phyloP scores from a whole-genome alignment of 2,329 filamentous ascomycete species.

The Acrodontium crateriforme region DNA sequence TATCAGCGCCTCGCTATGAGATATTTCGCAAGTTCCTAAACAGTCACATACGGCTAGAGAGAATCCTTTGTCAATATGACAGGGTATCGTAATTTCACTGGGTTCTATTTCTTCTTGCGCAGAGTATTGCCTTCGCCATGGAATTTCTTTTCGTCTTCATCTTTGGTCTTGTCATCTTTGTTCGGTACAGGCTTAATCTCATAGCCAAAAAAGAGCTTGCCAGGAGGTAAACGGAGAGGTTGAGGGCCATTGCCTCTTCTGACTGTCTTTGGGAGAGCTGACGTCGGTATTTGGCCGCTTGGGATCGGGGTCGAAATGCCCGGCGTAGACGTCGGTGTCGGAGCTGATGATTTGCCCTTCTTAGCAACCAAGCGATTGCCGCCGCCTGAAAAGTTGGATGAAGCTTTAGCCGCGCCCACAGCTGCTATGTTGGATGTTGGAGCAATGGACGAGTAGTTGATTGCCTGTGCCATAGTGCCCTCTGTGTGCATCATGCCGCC shows the following conservation, averaged over 20 bases:
- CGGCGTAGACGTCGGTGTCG: constrained; percentile 35
- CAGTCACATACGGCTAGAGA: too few relatives aligned
- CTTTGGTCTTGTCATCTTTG: constrained; percentile 52
- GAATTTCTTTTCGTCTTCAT: constrained; percentile 47
- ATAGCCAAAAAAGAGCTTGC: constrained; percentile 95
- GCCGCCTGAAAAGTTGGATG: constrained; percentile 65
- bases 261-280: constrained; percentile 25
- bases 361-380: constrained; percentile 75
- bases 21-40: too few relatives aligned
- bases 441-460: constrained; percentile 87
- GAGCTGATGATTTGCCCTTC: constrained; percentile 56
- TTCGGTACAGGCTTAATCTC: constrained; percentile 80
- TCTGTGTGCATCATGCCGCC: constrained; percentile 69
- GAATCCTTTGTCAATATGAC: too few relatives aligned
- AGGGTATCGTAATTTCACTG: too few relatives aligned
- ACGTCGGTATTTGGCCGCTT: constrained; percentile 35
- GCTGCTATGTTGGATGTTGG: constrained; percentile 57
- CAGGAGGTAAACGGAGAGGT: constrained; percentile 68
- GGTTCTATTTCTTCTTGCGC: constrained; percentile 61
- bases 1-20: too few relatives aligned
- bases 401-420: constrained; percentile 46
- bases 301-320: constrained; percentile 41
- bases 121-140: constrained; percentile 69
- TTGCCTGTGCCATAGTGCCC: constrained; percentile 93
- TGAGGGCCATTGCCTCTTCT: constrained; percentile 61